phyloP scores from a whole-genome alignment of 2,329 filamentous ascomycete genomes.

The Lojkania enalia region DNA sequence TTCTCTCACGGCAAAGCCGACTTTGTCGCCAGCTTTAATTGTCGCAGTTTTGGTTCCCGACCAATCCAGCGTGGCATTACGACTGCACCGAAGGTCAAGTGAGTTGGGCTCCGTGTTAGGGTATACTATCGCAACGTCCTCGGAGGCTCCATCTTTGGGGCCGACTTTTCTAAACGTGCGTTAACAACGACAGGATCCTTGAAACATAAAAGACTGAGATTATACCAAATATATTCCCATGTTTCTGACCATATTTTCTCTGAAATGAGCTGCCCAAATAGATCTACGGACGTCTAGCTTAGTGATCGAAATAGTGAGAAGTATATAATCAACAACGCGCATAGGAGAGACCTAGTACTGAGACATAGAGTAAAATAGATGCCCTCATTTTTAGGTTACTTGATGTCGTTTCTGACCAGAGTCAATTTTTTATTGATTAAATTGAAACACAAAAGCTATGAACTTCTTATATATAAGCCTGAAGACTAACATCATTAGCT shows the following conservation, averaged over 20 bases:
- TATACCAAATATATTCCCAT: constrained; percentile 23
- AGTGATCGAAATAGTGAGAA: too few species aligned
- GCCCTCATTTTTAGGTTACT: too few species aligned
- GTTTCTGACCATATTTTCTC: constrained; percentile 16
- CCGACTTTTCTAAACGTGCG: constrained; percentile 10
- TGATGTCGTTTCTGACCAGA: too few species aligned
- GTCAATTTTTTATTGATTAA: too few species aligned
- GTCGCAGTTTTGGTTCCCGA: constrained; percentile 14
- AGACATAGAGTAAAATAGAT: too few species aligned
- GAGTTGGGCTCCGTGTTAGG: constrained; percentile 10
- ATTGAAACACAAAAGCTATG: too few species aligned
- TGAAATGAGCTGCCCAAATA: constrained; percentile 20
- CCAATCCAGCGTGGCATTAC: constrained; percentile 9
- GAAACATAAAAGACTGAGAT: not conserved
- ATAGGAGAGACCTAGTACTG: too few species aligned
- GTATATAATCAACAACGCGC: too few species aligned
- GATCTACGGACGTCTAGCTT: too few species aligned
- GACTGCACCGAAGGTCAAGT: not conserved
- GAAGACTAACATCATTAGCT: too few species aligned
- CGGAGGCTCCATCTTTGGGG: constrained; percentile 10
- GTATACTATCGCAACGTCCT: constrained; percentile 1
- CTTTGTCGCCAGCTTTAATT: constrained; percentile 15
- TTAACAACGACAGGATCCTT: not conserved
- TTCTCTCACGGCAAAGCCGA: constrained; percentile 20
- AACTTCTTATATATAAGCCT: too few species aligned